Percentiles rank a stretch among this genome's conserved stretches.
Conservation (phyloP, 1,139 yeast species). For the Pneumocystis canis region DNA sequence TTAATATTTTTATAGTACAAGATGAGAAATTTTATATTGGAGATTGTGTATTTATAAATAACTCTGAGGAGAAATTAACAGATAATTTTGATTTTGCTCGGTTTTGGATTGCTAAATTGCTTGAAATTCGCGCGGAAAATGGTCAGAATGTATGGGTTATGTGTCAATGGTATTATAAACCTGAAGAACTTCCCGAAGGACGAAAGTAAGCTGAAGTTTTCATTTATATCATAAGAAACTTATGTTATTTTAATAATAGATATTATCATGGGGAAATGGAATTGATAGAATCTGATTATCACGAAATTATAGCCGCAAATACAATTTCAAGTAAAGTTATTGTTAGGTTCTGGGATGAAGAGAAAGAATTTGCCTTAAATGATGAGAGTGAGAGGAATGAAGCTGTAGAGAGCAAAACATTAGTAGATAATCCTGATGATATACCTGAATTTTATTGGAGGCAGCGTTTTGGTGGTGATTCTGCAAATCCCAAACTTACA, state of each 20-base stretch:
- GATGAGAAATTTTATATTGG: background rate
- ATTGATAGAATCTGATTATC: slow-evolving; percentile 13
- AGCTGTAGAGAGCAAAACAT: background rate
- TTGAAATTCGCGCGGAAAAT: slow-evolving; percentile 13
- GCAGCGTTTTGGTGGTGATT: slow-evolving; percentile 12
- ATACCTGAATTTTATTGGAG: slow-evolving; percentile 13
- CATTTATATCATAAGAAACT: background rate
- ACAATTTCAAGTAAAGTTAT: slow-evolving; percentile 11
- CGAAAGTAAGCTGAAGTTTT: slow-evolving; percentile 4
- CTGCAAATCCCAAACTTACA: slow-evolving; percentile 9
- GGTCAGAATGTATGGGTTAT: slow-evolving; percentile 12
- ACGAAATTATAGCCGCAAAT: slow-evolving; percentile 15
- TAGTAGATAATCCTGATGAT: slow-evolving; percentile 5
- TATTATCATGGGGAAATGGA: slow-evolving; percentile 15
- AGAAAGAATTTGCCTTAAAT: background rate
- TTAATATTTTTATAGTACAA: background rate
- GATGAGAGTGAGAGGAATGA: background rate
- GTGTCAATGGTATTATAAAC: slow-evolving; percentile 15
- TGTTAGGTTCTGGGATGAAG: slow-evolving; percentile 11
- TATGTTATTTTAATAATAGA: background rate
- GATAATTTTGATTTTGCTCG: background rate
- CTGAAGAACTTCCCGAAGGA: slow-evolving; percentile 14
- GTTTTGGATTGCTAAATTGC: slow-evolving; percentile 14
- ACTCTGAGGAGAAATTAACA: background rate
- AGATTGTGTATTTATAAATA: background rate